These are phyloP conservation scores for Penstemon davidsonii DNA, from an alignment of 257 asterid genomes.

Conservation along the genomic window DNA sequence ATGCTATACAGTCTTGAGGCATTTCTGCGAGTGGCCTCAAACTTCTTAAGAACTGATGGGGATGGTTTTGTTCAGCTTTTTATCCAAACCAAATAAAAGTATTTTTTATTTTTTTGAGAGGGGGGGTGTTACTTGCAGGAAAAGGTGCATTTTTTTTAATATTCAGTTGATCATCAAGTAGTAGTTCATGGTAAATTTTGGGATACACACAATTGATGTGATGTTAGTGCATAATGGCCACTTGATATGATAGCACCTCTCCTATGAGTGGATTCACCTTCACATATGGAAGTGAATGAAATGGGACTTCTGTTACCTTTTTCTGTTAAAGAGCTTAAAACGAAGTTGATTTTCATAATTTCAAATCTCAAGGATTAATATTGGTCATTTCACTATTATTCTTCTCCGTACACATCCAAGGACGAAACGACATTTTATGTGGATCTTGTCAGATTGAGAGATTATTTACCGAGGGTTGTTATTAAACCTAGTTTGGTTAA, in stretches of 20 bases:
- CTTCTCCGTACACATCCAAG: too few relatives aligned
- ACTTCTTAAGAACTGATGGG: constrained; percentile 27
- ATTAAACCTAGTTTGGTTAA: too few relatives aligned
- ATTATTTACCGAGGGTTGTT: too few relatives aligned
- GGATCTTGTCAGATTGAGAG: too few relatives aligned
- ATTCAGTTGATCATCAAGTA: constrained; percentile 30
- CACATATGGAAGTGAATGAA: constrained; percentile 22
- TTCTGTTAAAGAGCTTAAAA: not conserved
- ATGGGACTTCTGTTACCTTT: constrained; percentile 4
- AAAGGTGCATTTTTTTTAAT: constrained; percentile 24
- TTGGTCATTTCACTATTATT: not conserved
- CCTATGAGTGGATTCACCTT: constrained; percentile 30
- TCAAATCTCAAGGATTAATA: constrained; percentile 19
- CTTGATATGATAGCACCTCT: constrained; percentile 34
- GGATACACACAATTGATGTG: constrained; percentile 33
- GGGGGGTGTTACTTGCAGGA: constrained; percentile 26
- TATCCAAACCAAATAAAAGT: constrained; percentile 23
- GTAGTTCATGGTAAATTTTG: constrained; percentile 17
- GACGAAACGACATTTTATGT: too few relatives aligned
- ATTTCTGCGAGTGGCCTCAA: not conserved
- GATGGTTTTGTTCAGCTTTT: constrained; percentile 21
- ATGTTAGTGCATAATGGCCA: constrained; percentile 37
- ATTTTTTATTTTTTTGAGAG: constrained; percentile 17
- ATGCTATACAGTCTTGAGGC: constrained; percentile 14
- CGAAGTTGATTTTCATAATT: constrained; percentile 12